Evolutionary conservation across 225 moss, liverwort and hornwort genomes (phyloP), one percentile per base, ranked within the genome.

Genomic region (Thuidium tamariscinum): DNA sequence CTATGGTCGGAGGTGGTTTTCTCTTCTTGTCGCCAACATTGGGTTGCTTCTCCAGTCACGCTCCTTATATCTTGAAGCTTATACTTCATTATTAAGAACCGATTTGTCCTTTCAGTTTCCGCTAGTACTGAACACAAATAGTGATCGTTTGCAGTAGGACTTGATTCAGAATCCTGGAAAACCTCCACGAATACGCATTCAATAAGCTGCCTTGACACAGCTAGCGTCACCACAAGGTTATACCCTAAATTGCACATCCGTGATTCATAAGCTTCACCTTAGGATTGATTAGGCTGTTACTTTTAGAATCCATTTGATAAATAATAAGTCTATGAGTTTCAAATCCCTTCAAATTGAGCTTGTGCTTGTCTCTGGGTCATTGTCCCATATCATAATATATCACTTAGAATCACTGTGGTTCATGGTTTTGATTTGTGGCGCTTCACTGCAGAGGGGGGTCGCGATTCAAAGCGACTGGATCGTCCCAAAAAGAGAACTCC

Each of bases 81-180:
- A 23, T 54, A 56, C 15, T 54, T 60, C 70, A 29, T 46, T 2
- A 44, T 2, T 63, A 13, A 70, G 70, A 81, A 60, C 30, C 60
- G 36, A 29, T 63, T 48, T 59, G 18, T 44, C 78, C 44, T 81
- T 36, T 84, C 69, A 76, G 56, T 84, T 63, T 70, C 36, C 49
- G n/a, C 63, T 55, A 37, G 25, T 23, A 49, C 85, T 80, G 9
- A 91, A 64, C 11, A 14, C 34, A 55, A 68, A 51, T 25, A 29
- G 13, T 82, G 32, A 71, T 81, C 44, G 65, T 18, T 82, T 84
- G 87, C 90, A 93, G 91, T 79, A 86, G 93, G 88, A 84, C 82
- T 90, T 74, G 93, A 93, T 81, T 69, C 93, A 46, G 93, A 93
- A 64, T 64, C 71, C 39, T 93, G 93, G 91, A 93, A 91, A 71